Evolutionary conservation across 2,329 filamentous ascomycete genomes (phyloP), one percentile per base, ranked within the genome.

Genomic region (Aureobasidium sp.): DNA sequence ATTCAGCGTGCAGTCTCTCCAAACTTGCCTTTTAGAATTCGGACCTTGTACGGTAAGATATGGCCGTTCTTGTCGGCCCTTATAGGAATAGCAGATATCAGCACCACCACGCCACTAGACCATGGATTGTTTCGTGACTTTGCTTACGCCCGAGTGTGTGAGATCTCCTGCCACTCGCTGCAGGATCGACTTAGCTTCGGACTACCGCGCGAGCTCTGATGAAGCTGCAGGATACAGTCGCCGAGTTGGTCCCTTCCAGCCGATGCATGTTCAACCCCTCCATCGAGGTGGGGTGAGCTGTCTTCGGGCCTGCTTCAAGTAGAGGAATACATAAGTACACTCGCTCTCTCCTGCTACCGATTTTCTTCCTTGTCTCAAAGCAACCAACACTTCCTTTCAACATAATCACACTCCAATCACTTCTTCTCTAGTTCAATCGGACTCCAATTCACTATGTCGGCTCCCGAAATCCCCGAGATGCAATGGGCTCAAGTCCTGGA

Each of bases 401-500:
- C 37, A 32, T 12, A 32, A 51, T 19, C 3, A 39, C 22, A 16
- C 19, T 8, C 17, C 22, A 19, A n/a, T 17, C 25, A 35, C 17
- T n/a, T 12, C 14, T 7, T 24, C 30, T 39, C 17, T 24, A 17
- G 25, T 24, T 19, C 12, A 40, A 29, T 19, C 12, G 22, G 16
- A 53, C 4, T 27, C 16, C 32, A 44, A 32, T 37, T 16, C 22
- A 48, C 27, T 38, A 54, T 54, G 52, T 54, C 50, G 29, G 22
- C 39, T 24, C 49, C 50, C 16, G 27, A 55, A 14, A 80, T 96
- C 65, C 91, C 91, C 55, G 80, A 78, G 47, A 84, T 84, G 71
- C 91, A 97, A 77, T 94, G 86, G 88, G 91, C 91, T 48, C 87
- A 93, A 72, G 88, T 97, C 62, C 78, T 93, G 63, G 87, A 95